A percentile compares a stretch with the other conserved stretches of the same genome.
Conservation (phyloP, 129 eudicot species). For the Pittosporum tobira region DNA sequence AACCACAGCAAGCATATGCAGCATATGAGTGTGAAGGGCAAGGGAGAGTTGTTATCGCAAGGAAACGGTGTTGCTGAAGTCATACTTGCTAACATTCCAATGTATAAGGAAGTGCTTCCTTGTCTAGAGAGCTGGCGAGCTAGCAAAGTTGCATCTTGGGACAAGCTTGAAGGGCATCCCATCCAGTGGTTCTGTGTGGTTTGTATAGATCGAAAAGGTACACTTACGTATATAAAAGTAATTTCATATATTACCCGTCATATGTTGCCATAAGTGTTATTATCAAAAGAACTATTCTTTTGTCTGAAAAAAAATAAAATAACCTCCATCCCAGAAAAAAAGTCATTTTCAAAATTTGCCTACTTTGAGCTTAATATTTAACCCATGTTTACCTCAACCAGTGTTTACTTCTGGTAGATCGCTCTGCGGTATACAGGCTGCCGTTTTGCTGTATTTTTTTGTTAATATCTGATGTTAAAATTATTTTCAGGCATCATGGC, state of each 20-base stretch:
- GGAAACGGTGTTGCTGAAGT: slow-evolving; percentile 61
- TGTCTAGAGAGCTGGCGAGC: slow-evolving; percentile 84
- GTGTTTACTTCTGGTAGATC: not conserved
- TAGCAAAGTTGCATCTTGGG: slow-evolving; percentile 72
- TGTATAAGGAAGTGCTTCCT: slow-evolving; percentile 59
- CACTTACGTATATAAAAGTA: too few relatives aligned
- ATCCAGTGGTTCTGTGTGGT: slow-evolving; percentile 84
- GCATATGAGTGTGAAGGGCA: slow-evolving; percentile 45
- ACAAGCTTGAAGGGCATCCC: slow-evolving; percentile 68
- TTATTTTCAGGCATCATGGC: slow-evolving; percentile 69
- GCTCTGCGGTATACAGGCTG: not conserved
- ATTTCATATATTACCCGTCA: too few relatives aligned
- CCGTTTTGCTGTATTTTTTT: not conserved
- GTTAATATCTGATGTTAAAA: not conserved
- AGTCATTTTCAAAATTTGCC: too few relatives aligned
- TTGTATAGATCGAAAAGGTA: slow-evolving; percentile 81
- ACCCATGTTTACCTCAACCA: too few relatives aligned
- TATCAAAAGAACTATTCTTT: too few relatives aligned
- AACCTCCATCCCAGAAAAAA: too few relatives aligned
- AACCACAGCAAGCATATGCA: slow-evolving; percentile 66
- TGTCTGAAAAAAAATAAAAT: too few relatives aligned
- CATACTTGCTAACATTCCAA: slow-evolving; percentile 57
- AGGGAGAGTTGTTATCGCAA: slow-evolving; percentile 48
- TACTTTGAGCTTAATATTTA: too few relatives aligned
- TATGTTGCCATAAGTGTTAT: too few relatives aligned